These are phyloP conservation scores for Alternaria tenuissima DNA, from an alignment of 2,329 filamentous ascomycete species.

Conservation along the genomic window DNA sequence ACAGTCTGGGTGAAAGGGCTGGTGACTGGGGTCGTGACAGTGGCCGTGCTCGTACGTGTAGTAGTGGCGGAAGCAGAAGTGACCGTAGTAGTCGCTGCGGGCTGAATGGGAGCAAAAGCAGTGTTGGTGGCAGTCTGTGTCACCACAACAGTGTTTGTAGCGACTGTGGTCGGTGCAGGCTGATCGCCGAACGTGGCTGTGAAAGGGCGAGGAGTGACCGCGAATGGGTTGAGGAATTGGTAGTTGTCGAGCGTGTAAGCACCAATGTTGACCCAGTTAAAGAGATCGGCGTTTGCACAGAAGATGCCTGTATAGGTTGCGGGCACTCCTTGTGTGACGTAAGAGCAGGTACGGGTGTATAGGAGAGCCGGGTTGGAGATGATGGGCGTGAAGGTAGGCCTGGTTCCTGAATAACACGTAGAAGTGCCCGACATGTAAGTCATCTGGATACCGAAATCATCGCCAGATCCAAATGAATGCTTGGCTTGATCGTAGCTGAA, in stretches of 20 bases:
- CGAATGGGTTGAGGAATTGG: neutral
- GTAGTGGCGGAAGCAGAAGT: neutral
- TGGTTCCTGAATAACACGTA: conserved; percentile 16
- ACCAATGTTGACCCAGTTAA: conserved; percentile 10
- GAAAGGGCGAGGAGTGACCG: conserved; percentile 1
- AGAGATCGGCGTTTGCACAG: conserved; percentile 9
- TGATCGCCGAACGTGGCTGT: conserved; percentile 15
- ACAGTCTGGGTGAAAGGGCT: conserved; percentile 1
- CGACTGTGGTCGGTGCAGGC: conserved; percentile 1
- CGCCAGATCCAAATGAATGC: neutral
- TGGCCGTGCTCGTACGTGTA: conserved; percentile 2
- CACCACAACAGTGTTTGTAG: conserved; percentile 1
- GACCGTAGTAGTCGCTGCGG: conserved; percentile 3
- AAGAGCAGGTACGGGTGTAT: conserved; percentile 17
- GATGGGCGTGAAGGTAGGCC: conserved; percentile 20
- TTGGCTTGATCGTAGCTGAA: conserved; percentile 16
- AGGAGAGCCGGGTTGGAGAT: conserved; percentile 13
- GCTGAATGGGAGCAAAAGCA: neutral
- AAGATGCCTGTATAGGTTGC: conserved; percentile 9
- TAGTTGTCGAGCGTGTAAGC: conserved; percentile 16
- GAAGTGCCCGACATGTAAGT: conserved; percentile 21
- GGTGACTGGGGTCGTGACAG: neutral
- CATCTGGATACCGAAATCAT: conserved; percentile 21
- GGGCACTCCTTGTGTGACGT: neutral
- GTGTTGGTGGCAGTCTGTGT: conserved; percentile 6